phyloP scores from a whole-genome alignment of 2,329 filamentous ascomycete genomes.

The Juglanconis sp. region DNA sequence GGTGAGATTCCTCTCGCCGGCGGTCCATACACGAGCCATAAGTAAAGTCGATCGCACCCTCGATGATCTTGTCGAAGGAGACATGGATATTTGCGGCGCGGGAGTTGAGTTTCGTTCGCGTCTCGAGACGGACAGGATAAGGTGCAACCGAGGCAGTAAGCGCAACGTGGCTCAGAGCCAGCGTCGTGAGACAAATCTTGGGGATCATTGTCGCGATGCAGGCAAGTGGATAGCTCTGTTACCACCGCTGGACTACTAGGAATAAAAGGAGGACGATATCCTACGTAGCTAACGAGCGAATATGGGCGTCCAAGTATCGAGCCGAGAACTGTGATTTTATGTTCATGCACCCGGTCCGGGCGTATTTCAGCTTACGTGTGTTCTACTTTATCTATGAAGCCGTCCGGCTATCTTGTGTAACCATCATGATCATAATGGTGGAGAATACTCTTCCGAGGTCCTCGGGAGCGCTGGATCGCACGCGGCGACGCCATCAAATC shows the following conservation, averaged over 20 bases:
- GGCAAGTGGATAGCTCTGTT: neutral
- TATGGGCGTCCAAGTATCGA: neutral
- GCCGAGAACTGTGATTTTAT: too few relatives aligned
- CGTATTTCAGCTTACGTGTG: too few relatives aligned
- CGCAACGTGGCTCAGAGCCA: conserved; percentile 1
- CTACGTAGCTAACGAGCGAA: neutral
- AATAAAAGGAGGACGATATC: neutral
- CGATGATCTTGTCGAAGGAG: conserved; percentile 22
- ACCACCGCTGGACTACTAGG: neutral
- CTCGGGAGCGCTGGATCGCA: too few relatives aligned
- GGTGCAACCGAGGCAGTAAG: conserved; percentile 20
- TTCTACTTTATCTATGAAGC: too few relatives aligned
- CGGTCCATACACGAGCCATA: conserved; percentile 29
- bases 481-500: too few relatives aligned
- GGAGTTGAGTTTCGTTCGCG: conserved; percentile 30
- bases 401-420: too few relatives aligned
- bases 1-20: conserved; percentile 23
- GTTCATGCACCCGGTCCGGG: too few relatives aligned
- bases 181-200: neutral
- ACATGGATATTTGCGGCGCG: conserved; percentile 33
- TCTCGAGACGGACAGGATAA: conserved; percentile 29
- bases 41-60: conserved; percentile 29
- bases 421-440: too few relatives aligned
- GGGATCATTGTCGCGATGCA: neutral
- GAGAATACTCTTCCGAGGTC: too few relatives aligned